Evolutionary conservation across 208 protist genomes (phyloP).

Genomic region (Leptomonas pyrrhocoris): DNA sequence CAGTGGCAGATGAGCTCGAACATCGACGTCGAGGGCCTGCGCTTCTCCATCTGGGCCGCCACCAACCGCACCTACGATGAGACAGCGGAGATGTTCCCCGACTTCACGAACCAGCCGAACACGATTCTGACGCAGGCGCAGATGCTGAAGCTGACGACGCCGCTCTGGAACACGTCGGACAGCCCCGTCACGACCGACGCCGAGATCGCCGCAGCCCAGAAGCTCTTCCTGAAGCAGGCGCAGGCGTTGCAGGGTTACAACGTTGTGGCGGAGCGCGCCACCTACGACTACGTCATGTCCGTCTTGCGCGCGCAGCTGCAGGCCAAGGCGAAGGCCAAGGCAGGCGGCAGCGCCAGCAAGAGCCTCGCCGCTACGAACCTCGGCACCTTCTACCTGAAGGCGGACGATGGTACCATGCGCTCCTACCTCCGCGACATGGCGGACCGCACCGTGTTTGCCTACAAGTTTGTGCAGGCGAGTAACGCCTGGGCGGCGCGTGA

Average conservation of each 20-base stretch:
- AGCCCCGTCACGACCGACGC: slow-evolving; percentile 1
- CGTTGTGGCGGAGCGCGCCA: slow-evolving; percentile 21
- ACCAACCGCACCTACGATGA: slow-evolving; percentile 52
- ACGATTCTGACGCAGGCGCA: slow-evolving; percentile 47
- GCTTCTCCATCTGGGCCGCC: slow-evolving; percentile 47
- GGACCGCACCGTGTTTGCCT: slow-evolving; percentile 37
- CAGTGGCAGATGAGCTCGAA: slow-evolving; percentile 66
- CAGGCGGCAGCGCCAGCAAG: slow-evolving; percentile 3
- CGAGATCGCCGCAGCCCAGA: neutral
- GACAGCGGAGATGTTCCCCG: slow-evolving; percentile 45
- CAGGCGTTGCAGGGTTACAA: slow-evolving; percentile 12
- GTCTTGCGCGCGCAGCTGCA: slow-evolving; percentile 27
- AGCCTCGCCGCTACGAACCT: slow-evolving; percentile 10
- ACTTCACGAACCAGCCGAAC: slow-evolving; percentile 38
- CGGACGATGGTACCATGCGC: slow-evolving; percentile 6
- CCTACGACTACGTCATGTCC: slow-evolving; percentile 43
- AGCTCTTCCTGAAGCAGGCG: neutral
- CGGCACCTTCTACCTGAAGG: slow-evolving; percentile 7
- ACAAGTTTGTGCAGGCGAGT: slow-evolving; percentile 50
- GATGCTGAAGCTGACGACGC: slow-evolving; percentile 19
- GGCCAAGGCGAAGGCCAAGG: neutral
- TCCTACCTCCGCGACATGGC: slow-evolving; percentile 16
- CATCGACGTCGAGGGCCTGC: slow-evolving; percentile 37
- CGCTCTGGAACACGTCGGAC: slow-evolving; percentile 7
- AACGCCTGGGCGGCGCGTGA: slow-evolving; percentile 59